Base-by-base conservation (phyloP, 2,329 filamentous ascomycete species). In the Elsinoe ampelina region DNA sequence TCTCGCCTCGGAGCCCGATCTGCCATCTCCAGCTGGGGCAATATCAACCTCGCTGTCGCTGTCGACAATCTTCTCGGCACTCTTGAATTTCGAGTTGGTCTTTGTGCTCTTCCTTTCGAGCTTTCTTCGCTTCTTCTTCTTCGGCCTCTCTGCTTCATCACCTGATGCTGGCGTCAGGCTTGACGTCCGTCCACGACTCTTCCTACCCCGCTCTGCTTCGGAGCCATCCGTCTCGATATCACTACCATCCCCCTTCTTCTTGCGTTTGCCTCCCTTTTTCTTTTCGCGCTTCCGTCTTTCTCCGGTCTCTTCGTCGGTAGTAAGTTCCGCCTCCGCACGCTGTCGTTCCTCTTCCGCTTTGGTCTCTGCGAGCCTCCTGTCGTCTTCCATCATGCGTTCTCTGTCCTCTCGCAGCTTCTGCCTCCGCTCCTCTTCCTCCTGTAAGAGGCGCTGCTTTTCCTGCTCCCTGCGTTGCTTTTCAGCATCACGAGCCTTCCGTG, bases 371-470 rank as follows among this genome's bases (percentile, higher is more conserved):
- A 89, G 75, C 61, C 82, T 78, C 55, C 87, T 80, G 66, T 95
- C 76, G 42, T 83, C 80, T 58, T 90, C 87, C 15, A 84, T 79
- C 67, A 97, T 91, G 64, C 81, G 82, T 63, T 88, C 83, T 59
- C 92, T 84, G 69, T 97, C 91, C 67, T 89, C 88, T n/a, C 84
- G 81, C 61, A 97, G 85, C 73, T 89, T 88, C 60, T 86, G 83
- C 64, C 89, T 85, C 57, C 84, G 80, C 68, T 92, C 87, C 32
- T 80, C 79, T 62, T 90, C 86, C 56, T 78, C 79, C 57, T 87
- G 85, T 58, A 87, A 77, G 0, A 80, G 80, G 63, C 80, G 82
- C 62, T 82, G 77, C 42, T 85, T 83, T 67, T 85, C 84, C 61
- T 90, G 90, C 68, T 95, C 90, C 5, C 89, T 85, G 59, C 81